A percentile compares a stretch with the other conserved stretches of the same genome.
These are phyloP conservation scores for Rhypophila decipiens DNA, from an alignment of 495 filamentous ascomycete genomes.

Conservation along the genomic window DNA sequence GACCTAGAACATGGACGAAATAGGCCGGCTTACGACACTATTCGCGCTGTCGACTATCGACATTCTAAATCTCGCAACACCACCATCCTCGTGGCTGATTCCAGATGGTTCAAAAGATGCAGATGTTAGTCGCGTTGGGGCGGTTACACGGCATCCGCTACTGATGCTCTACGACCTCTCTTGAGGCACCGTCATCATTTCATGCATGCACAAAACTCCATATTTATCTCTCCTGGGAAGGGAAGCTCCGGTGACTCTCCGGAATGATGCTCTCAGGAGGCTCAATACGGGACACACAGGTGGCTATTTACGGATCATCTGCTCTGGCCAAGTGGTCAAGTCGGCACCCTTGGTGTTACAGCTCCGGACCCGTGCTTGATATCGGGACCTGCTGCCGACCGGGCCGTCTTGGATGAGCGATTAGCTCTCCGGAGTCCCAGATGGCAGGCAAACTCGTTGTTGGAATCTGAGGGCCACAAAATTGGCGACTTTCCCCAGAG, in stretches of 20 bases:
- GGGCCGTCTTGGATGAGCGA: too few species aligned
- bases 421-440: too few species aligned
- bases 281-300: background rate
- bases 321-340: slow-evolving; percentile 7
- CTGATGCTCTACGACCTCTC: slow-evolving; percentile 2
- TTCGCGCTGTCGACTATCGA: background rate
- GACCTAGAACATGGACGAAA: background rate
- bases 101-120: too few species aligned
- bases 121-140: background rate
- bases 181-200: background rate
- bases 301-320: background rate
- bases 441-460: too few species aligned
- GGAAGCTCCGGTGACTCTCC: too few species aligned
- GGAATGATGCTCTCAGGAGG: too few species aligned
- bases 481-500: too few species aligned
- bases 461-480: too few species aligned
- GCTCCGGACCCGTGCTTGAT: background rate
- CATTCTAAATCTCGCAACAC: too few species aligned
- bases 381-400: background rate
- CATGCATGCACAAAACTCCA: background rate
- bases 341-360: slow-evolving; percentile 1
- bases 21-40: background rate
- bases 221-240: background rate
- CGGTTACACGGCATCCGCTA: background rate
- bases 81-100: too few species aligned